Conservation (phyloP, 2,329 filamentous ascomycete species). For the Aureobasidium leucospermi region DNA sequence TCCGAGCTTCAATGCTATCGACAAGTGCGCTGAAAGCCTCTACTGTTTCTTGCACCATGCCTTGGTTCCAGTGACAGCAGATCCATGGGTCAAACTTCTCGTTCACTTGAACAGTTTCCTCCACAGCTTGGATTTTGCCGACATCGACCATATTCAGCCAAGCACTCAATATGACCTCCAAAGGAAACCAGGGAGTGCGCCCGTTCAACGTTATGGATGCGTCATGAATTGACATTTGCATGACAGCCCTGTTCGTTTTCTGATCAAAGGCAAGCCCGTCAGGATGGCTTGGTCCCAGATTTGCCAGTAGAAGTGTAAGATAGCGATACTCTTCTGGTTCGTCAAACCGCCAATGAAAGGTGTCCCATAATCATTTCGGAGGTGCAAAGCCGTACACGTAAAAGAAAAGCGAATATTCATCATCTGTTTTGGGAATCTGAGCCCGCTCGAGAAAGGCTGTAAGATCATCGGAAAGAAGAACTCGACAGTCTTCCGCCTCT, state of each 20-base stretch:
- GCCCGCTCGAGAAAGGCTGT: neutral
- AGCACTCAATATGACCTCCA: neutral
- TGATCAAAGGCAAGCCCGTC: neutral
- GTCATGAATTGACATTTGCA: neutral
- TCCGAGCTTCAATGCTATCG: neutral
- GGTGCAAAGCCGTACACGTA: neutral
- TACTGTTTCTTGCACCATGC: neutral
- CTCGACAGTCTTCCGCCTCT: neutral
- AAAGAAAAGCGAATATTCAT: neutral
- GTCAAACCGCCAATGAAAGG: too few relatives aligned
- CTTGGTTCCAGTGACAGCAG: neutral
- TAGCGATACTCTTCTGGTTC: neutral
- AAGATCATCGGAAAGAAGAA: neutral
- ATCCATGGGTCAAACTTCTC: neutral
- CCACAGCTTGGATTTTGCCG: neutral
- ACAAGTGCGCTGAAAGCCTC: neutral
- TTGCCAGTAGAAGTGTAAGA: neutral
- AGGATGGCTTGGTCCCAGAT: neutral
- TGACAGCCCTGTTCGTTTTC: neutral
- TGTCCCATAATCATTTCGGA: neutral
- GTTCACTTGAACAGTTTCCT: neutral
- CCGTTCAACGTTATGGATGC: neutral
- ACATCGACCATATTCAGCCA: neutral
- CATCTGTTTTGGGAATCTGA: neutral
- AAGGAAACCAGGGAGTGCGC: neutral